A percentile compares a stretch with the other conserved stretches of the same genome.
Conservation (phyloP, 2,329 filamentous ascomycete species). For the Diplodia seriata region DNA sequence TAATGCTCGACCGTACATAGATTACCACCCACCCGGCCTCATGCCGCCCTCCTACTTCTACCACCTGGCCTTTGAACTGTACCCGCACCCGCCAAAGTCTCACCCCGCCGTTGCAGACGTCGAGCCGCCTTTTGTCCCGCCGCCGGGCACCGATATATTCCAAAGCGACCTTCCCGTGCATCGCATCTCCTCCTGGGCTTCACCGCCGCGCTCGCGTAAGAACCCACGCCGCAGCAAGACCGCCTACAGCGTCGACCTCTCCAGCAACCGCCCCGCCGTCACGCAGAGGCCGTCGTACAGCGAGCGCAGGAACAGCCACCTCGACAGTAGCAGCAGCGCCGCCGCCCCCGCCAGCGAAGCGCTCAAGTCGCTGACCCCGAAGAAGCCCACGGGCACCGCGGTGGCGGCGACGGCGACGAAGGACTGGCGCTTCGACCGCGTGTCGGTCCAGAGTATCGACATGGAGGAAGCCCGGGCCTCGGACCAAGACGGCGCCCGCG, state of each 20-base stretch:
- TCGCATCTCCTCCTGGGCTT: constrained; percentile 48
- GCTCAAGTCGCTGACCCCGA: background rate
- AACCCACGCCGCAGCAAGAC: constrained; percentile 36
- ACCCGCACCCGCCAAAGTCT: constrained; percentile 47
- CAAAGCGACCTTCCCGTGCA: constrained; percentile 53
- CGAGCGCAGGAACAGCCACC: constrained; percentile 46
- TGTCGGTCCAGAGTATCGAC: constrained; percentile 83
- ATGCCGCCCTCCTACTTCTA: constrained; percentile 66
- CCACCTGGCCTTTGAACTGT: constrained; percentile 67
- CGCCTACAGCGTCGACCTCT: constrained; percentile 41
- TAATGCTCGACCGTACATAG: constrained; percentile 6
- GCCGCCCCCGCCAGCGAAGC: background rate
- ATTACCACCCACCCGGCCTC: background rate
- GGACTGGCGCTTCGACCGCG: constrained; percentile 84
- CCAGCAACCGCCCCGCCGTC: constrained; percentile 24
- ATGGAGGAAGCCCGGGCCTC: constrained; percentile 56
- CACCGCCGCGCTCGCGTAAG: constrained; percentile 35
- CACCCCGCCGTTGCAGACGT: constrained; percentile 4
- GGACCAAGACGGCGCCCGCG: constrained; percentile 43
- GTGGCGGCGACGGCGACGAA: constrained; percentile 37
- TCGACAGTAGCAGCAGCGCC: background rate
- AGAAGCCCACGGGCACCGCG: background rate
- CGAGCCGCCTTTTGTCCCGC: constrained; percentile 47
- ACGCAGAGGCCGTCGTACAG: constrained; percentile 42
- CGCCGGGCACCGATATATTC: constrained; percentile 55